phyloP scores from a whole-genome alignment of 2,329 filamentous ascomycete species.

The Microdochium trichocladiopsis region DNA sequence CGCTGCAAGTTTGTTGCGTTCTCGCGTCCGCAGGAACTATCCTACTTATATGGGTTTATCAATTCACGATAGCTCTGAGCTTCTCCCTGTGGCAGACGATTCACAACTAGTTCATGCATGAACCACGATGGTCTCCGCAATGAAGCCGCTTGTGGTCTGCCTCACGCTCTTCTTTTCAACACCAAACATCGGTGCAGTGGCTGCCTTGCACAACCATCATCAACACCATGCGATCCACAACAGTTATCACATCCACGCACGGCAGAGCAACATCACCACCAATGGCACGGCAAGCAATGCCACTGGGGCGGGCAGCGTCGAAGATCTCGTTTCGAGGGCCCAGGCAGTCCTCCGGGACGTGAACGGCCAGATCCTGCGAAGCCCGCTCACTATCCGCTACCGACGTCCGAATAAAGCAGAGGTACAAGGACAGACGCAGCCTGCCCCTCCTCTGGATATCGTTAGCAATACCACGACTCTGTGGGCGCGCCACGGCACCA shows the following conservation, averaged over 20 bases:
- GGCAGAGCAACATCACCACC: not conserved
- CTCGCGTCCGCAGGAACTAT: too few relatives aligned
- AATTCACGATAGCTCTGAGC: not conserved
- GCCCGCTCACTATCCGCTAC: not conserved
- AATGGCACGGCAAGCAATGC: not conserved
- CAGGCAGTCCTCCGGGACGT: not conserved
- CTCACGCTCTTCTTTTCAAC: not conserved
- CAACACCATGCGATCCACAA: not conserved
- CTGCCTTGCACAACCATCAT: not conserved
- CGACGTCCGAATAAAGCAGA: not conserved
- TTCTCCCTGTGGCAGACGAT: not conserved
- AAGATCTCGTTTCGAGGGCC: not conserved
- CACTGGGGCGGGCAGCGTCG: not conserved
- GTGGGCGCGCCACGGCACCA: not conserved
- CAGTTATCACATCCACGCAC: not conserved
- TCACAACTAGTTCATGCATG: not conserved
- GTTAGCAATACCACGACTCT: not conserved
- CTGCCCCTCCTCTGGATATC: not conserved
- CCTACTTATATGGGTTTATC: too few relatives aligned
- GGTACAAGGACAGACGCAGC: not conserved
- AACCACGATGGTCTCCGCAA: not conserved
- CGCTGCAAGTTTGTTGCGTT: too few relatives aligned
- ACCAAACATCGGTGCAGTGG: not conserved
- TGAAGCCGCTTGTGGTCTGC: not conserved
- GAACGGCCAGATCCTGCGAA: not conserved